Base-by-base conservation (phyloP, 345 rosid species). In the Salix dunnii region DNA sequence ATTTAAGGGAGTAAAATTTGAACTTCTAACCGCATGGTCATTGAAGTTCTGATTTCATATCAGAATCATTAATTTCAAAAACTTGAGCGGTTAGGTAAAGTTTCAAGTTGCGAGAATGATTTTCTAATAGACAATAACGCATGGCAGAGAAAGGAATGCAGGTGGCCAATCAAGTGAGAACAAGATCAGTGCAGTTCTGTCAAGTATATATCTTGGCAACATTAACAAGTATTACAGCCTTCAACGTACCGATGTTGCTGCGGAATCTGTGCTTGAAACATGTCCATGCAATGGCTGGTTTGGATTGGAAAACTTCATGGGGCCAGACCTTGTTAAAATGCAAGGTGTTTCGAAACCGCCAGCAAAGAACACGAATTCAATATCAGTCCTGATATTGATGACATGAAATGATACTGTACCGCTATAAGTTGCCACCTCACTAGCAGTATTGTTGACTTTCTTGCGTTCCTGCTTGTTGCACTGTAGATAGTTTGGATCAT, bases 311-410 rank as follows among this genome's bases (percentile, higher is more conserved):
- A 91, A 89, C 4, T 72, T 80, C 14, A 91, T 14, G 12, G 90
- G 82, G 21, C 43, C 6, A 1, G 91, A 70, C 58, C 83, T 82
- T 10, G 76, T 72, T 70, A 91, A 31, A 51, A 89, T 28, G 81
- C 96, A 91, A 12, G 96, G 93, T 0, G 77, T 75, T 0, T n/a
- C 48, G 30, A 91, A 91, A 16, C 96, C 96, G 2, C 88, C 90
- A 13, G 78, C 55, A 7, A 91, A 88, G 27, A 91, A 74, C 27
- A 89, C 91, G 62, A 91, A 91, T 30, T 85, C 84, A 31, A 91
- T 82, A 84, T 89, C 88, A 0, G 90, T 88, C 76, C 93, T 85
- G 76, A 89, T 78, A 84, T 91, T 91, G 7, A 91, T 40, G 3
- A 89, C 90, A 71, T 91, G 91, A 74, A 91, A 91, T 0, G 58